Evolutionary conservation across 2,329 filamentous ascomycete genomes (phyloP).

Genomic region (Didymella sp.): DNA sequence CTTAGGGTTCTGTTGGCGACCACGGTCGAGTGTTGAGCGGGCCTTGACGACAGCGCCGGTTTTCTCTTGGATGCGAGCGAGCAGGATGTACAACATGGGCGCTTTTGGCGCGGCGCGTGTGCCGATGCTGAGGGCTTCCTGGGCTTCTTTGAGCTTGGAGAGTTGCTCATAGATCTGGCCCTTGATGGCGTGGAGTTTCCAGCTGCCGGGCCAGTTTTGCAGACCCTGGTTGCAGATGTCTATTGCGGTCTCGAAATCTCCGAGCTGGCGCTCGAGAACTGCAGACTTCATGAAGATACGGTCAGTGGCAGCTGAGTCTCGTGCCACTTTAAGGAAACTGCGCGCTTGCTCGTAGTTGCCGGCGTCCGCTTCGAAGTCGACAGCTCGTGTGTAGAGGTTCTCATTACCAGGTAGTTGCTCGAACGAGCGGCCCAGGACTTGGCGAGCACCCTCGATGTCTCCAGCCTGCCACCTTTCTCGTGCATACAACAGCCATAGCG

Average conservation of each 20-base stretch:
- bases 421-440: slow-evolving; percentile 87
- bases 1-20: slow-evolving; percentile 85
- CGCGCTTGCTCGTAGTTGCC: slow-evolving; percentile 81
- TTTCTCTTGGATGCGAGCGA: slow-evolving; percentile 85
- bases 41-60: slow-evolving; percentile 87
- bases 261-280: slow-evolving; percentile 86
- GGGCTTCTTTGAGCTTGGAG: slow-evolving; percentile 79
- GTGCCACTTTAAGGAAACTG: slow-evolving; percentile 79
- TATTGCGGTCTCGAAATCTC: slow-evolving; percentile 79
- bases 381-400: slow-evolving; percentile 95
- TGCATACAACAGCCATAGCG: slow-evolving; percentile 94
- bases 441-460: slow-evolving; percentile 83
- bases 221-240: slow-evolving; percentile 87
- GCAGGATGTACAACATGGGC: slow-evolving; percentile 87
- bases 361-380: slow-evolving; percentile 94
- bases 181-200: slow-evolving; percentile 98
- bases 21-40: slow-evolving; percentile 89
- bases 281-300: slow-evolving; percentile 97
- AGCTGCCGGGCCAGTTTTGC: slow-evolving; percentile 80
- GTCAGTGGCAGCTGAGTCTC: slow-evolving; percentile 89
- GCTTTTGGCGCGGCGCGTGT: slow-evolving; percentile 86
- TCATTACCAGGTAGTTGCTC: slow-evolving; percentile 96
- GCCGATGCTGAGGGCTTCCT: slow-evolving; percentile 87
- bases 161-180: slow-evolving; percentile 94
- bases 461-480: slow-evolving; percentile 93